Percentiles rank a stretch among this genome's conserved stretches.
Conservation (phyloP, 2,329 filamentous ascomycete genomes). For the Neobulgaria alba region DNA sequence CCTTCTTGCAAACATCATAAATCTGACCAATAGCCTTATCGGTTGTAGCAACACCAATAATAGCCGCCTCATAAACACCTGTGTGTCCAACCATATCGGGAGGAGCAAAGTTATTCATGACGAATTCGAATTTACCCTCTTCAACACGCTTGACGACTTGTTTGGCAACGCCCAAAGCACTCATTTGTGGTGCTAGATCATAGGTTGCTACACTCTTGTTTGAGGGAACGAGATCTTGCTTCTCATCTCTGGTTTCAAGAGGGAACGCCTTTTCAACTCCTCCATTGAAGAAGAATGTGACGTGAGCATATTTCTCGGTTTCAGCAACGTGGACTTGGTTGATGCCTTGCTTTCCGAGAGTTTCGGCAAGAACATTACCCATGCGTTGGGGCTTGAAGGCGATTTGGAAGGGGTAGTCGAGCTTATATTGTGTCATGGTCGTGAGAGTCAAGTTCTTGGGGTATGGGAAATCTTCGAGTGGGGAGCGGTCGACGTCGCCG, state of each 20-base stretch:
- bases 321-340: constrained; percentile 96
- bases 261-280: constrained; percentile 95
- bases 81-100: constrained; percentile 99
- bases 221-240: constrained; percentile 69
- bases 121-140: constrained; percentile 83
- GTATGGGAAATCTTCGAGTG: constrained; percentile 83
- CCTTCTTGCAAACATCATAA: constrained; percentile 86
- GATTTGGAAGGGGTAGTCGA: constrained; percentile 82
- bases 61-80: constrained; percentile 89
- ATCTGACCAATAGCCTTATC: constrained; percentile 92
- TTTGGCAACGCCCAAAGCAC: constrained; percentile 78
- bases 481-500: constrained; percentile 85
- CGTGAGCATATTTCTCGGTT: constrained; percentile 99
- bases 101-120: constrained; percentile 99
- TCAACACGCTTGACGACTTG: constrained; percentile 81
- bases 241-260: constrained; percentile 82
- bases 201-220: constrained; percentile 90
- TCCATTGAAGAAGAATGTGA: constrained; percentile 99
- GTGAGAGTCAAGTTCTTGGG: constrained; percentile 80
- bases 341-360: constrained; percentile 79
- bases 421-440: constrained; percentile 99
- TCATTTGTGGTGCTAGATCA: constrained; percentile 93
- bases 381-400: constrained; percentile 93
- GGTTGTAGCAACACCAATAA: constrained; percentile 75
- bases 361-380: constrained; percentile 97